A percentile compares a stretch with the other conserved stretches of the same genome.
These are phyloP conservation scores for Suaeda aralocaspica DNA, from an alignment of 148 eudicot species.

Conservation along the genomic window DNA sequence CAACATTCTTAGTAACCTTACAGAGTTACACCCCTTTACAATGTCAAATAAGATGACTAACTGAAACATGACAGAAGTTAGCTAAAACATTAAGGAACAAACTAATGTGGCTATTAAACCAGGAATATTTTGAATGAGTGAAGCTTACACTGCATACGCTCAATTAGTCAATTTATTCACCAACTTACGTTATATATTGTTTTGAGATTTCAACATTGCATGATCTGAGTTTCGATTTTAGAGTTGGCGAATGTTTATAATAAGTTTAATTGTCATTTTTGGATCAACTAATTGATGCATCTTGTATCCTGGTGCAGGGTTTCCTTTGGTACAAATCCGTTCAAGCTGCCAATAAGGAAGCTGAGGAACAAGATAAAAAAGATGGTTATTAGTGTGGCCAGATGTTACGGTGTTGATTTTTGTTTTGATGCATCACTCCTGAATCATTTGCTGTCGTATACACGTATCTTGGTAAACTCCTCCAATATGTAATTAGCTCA, in stretches of 20 bases:
- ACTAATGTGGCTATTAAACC: neutral
- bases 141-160: neutral
- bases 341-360: conserved; percentile 88
- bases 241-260: neutral
- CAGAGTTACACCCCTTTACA: neutral
- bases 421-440: neutral
- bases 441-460: neutral
- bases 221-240: neutral
- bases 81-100: neutral
- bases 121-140: neutral
- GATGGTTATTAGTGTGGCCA: conserved; percentile 50
- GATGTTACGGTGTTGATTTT: conserved; percentile 1
- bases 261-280: neutral
- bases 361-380: conserved; percentile 87
- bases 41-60: neutral
- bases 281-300: neutral
- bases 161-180: too few species aligned
- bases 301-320: conserved; percentile 40
- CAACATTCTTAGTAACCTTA: neutral
- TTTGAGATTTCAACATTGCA: neutral
- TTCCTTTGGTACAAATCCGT: conserved; percentile 94
- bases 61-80: neutral
- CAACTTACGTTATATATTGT: neutral
- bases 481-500: neutral
- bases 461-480: neutral